Conservation (phyloP, 1,284 basidiomycete genomes). For the Heimioporus punctisporus region DNA sequence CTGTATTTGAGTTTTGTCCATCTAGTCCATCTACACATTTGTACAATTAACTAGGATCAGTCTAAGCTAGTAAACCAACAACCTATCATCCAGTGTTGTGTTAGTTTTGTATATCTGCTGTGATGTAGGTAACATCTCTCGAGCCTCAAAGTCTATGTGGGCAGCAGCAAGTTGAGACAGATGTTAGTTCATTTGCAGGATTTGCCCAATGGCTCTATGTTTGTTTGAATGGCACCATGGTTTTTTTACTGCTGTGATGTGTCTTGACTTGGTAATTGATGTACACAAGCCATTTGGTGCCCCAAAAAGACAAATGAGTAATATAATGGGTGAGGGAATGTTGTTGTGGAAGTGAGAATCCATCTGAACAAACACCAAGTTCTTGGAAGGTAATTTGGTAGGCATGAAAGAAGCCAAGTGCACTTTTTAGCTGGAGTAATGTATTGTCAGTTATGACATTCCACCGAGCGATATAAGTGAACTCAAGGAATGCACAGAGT, state of each 20-base stretch:
- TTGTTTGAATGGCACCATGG: slow-evolving; percentile 1
- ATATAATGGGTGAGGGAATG: slow-evolving; percentile 21
- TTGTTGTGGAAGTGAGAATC: slow-evolving; percentile 34
- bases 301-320: slow-evolving; percentile 23
- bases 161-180: background rate
- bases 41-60: too few relatives aligned
- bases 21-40: too few relatives aligned
- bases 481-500: background rate
- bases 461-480: background rate
- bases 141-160: background rate
- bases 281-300: slow-evolving; percentile 19
- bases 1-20: too few relatives aligned
- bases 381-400: slow-evolving; percentile 34
- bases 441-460: slow-evolving; percentile 19
- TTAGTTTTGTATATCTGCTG: background rate
- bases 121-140: background rate
- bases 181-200: background rate
- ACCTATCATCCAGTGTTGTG: background rate
- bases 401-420: slow-evolving; percentile 31
- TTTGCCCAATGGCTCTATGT: slow-evolving; percentile 1
- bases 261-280: slow-evolving; percentile 1
- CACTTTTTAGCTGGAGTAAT: slow-evolving; percentile 23
- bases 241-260: background rate
- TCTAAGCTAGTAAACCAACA: background rate
- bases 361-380: slow-evolving; percentile 15